Base-by-base conservation (phyloP, 192 early-diverging fungal genomes). In the Coemansia sp. region DNA sequence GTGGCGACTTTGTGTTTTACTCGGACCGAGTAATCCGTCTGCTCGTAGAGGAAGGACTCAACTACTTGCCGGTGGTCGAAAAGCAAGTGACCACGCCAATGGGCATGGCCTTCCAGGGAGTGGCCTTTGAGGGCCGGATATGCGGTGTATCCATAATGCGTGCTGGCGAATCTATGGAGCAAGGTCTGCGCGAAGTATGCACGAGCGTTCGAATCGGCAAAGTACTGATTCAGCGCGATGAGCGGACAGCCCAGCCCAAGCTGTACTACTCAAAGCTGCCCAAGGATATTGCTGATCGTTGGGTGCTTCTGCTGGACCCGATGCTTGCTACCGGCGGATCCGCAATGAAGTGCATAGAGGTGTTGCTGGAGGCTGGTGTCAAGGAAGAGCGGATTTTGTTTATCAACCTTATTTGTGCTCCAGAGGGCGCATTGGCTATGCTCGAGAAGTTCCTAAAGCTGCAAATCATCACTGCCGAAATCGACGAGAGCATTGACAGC, bases 281-380 rank as follows among this genome's bases (percentile, higher is more conserved):
- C 28, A 84, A 84, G 51, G 94, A 94, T 62, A 91, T 93, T 55
- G 78, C 82, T 3, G 76, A 82, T 38, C 85, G 92, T 46, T 93
- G 84, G 75, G 88, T 90, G 43, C 69, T 97, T 39, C 78, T 97
- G 21, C 81, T 97, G 15, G 94, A 97, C 56, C 94, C 94, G 20
- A 97, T 97, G 94, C 85, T 97, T 85, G 93, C 93, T 11, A 97
- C 94, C 26, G 94, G 94, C 15, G 94, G 94, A 30, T 93, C 92
- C 21, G 94, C 93, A 6, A 90, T 88, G 65, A 90, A 94, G 70
- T 92, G 92, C 32, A 85, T 94, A 23, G 84, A 97, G 82, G 90
- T 90, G 0, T 80, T 97, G 63, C 71, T 93, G 7, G 87, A 90
- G 47, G 80, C 89, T 45, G 88, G 87, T 18, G 94, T 97, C 11